Base-by-base conservation (phyloP, 2,329 filamentous ascomycete genomes). In the Phialophora verrucosa region DNA sequence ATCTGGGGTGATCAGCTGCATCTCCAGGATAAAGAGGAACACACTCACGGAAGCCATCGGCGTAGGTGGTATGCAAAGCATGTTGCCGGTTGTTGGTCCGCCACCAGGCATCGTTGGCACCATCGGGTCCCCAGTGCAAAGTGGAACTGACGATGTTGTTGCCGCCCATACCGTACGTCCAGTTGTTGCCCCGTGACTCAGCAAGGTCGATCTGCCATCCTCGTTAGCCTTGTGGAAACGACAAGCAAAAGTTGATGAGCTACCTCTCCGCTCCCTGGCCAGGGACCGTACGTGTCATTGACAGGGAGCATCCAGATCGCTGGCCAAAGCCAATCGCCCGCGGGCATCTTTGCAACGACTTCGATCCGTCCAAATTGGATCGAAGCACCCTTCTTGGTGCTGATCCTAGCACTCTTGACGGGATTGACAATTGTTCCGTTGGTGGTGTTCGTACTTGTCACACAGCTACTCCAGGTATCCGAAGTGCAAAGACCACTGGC, bases 271-370 rank as follows among this genome's bases (percentile, higher is more conserved):
- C 90, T 93, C 7, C 82, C 79, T 1, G 92, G 92, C 92, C 92
- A 96, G 0, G 83, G 73, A 0, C 92, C 92, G 75, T 95, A 96
- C 0, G 82, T 88, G 62, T 88, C 83, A 51, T 89, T 82, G 55
- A 87, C 87, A 1, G 92, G 92, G 82, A 95, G 83, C 90, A 96
- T 91, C 90, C 91, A 93, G 74, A 96, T 94, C n/a, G 91, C 91
- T 1, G 92, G 92, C 92, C 92, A 95, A 11, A 96, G 84, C 92
- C 92, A 95, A 79, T 95, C 91, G 62, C 92, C 92, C 56, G 82
- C 78, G 4, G 92, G 91, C 31, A 95, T 80, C 78, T 89, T 89
- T 29, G 92, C 92, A 1, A 85, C 88, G 4, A 96, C 91, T 76
- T 96, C 91, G 60, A 96, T 85, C 51, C 91, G 90, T 56, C 92